Conservation (phyloP, 1,139 yeast genomes). For the Protomyces macrosporus region DNA sequence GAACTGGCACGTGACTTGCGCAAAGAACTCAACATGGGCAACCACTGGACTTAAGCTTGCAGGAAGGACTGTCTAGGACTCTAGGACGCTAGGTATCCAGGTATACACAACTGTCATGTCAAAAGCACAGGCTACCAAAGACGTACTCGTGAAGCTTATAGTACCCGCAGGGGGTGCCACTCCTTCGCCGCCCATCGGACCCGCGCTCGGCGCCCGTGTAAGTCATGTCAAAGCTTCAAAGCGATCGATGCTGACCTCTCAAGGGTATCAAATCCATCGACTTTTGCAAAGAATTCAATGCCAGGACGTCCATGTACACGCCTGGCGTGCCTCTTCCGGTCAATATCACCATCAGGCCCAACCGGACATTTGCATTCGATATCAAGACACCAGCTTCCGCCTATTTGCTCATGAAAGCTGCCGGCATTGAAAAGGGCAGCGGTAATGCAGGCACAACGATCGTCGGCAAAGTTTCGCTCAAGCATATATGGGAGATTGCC, state of each 20-base stretch:
- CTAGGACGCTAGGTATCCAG: too few relatives aligned
- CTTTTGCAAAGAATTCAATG: conserved; percentile 96
- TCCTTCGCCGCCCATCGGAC: conserved; percentile 99
- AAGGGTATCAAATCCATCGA: conserved; percentile 95
- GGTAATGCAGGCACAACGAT: conserved; percentile 44
- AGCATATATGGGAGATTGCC: conserved; percentile 92
- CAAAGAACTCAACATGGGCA: too few relatives aligned
- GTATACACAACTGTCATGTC: conserved; percentile 1
- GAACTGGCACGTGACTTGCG: too few relatives aligned
- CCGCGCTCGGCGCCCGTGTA: conserved; percentile 86
- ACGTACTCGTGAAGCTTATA: conserved; percentile 71
- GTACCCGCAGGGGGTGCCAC: conserved; percentile 99
- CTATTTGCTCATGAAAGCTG: conserved; percentile 76
- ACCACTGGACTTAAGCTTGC: too few relatives aligned
- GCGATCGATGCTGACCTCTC: not conserved
- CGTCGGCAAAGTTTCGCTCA: conserved; percentile 72
- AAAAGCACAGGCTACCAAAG: conserved; percentile 34
- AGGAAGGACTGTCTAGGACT: too few relatives aligned
- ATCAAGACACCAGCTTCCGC: conserved; percentile 90
- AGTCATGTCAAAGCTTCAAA: not conserved
- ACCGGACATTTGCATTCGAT: conserved; percentile 79
- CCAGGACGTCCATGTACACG: conserved; percentile 79
- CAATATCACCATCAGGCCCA: conserved; percentile 79
- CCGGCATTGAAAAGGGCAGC: conserved; percentile 78
- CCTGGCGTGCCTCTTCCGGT: conserved; percentile 92